Evolutionary conservation across 768 basidiomycete species (phyloP), one percentile per base, ranked within the genome.

Genomic region (Atractiella rhizophila): DNA sequence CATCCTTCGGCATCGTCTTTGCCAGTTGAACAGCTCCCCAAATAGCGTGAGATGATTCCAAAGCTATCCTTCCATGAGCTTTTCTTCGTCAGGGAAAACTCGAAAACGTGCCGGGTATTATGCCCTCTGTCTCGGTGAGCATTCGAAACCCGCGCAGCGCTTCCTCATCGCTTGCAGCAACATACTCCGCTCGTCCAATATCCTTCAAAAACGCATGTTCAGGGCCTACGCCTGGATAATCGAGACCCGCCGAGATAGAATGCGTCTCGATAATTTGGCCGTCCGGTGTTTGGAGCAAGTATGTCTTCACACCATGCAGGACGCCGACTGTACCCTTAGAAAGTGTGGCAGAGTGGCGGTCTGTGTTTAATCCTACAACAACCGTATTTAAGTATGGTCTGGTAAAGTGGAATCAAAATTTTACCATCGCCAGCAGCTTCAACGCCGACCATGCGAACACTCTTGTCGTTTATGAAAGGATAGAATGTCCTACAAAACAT

Each of bases 141-240:
- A 83, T 65, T 43, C 83, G 65, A 69, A 98, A 96, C 1, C 82
- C 91, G 29, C 82, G 68, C 23, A 96, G 64, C 5, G 83, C 83
- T 51, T 98, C 67, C 58, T 91, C 83, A 54, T 98, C 91, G 4
- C 79, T 91, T 8, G 86, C 88, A 12, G 68, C 74, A 16, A 79
- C 71, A 57, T 96, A 98, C 55, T 91, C 82, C 0, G 83, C 91
- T 45, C 91, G 67, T 15, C 78, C 78, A 4, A 75, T 76, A 55
- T 94, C 85, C 60, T 94, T 94, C 56, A 98, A 64, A 76, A 80
- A 91, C 34, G 88, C 77, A 56, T 96, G 91, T 59, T 98, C 91
- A 8, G 91, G 91, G 18, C 91, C 91, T 36, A 98, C 88, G 48
- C 85, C 85, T 20, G 85, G 85, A 60, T 94, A 94, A 60, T 94